These are phyloP conservation scores for Termitomyces sp. DNA, from an alignment of 768 basidiomycete genomes.

Conservation along the genomic window DNA sequence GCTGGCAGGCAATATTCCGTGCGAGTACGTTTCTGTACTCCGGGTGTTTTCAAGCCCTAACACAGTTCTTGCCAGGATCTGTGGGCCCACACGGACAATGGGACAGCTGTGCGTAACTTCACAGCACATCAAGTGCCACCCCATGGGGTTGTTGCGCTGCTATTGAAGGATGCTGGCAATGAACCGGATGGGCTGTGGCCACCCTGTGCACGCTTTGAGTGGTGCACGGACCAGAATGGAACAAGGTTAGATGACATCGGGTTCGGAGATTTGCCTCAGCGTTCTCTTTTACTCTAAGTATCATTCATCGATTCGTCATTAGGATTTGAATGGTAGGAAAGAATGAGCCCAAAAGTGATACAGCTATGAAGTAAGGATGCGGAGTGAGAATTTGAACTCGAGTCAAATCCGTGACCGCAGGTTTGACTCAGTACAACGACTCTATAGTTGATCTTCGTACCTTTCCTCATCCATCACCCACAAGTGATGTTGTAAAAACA, in stretches of 20 bases:
- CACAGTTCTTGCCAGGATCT: conserved; percentile 42
- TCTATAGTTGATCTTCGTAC: not conserved
- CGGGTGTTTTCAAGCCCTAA: not conserved
- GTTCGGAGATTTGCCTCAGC: not conserved
- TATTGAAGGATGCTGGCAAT: conserved; percentile 61
- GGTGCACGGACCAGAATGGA: conserved; percentile 60
- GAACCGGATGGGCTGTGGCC: conserved; percentile 56
- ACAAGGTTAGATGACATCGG: conserved; percentile 23
- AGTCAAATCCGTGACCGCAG: not conserved
- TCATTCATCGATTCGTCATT: not conserved
- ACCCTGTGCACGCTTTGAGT: conserved; percentile 51
- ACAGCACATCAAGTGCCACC: conserved; percentile 49
- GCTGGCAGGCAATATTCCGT: conserved; percentile 57
- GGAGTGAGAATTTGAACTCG: not conserved
- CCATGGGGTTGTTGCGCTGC: conserved; percentile 66
- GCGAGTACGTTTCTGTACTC: conserved; percentile 31
- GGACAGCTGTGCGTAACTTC: conserved; percentile 57
- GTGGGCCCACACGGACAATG: conserved; percentile 72
- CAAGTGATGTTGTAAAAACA: not conserved
- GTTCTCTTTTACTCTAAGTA: not conserved
- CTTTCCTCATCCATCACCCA: not conserved
- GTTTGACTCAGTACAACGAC: not conserved
- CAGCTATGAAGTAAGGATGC: not conserved
- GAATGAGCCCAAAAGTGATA: not conserved
- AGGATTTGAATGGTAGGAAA: not conserved